Evolutionary conservation across 306 rosid species (phyloP).

Genomic region (Corylus heterophylla): DNA sequence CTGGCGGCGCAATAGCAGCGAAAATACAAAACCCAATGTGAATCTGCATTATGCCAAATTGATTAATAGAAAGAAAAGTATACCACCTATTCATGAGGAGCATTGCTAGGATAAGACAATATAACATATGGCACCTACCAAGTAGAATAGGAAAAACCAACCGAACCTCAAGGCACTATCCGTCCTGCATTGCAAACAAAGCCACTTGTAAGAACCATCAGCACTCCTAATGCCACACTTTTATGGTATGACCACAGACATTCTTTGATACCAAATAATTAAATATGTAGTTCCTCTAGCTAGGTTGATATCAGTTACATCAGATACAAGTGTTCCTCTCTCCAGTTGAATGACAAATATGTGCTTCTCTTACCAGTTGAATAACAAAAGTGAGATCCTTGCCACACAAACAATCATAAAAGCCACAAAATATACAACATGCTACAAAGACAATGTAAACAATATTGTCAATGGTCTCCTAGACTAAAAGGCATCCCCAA

Average conservation of each 20-base stretch:
- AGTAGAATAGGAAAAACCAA: slow-evolving; percentile 93
- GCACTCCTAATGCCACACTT: no score
- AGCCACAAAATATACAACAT: no score
- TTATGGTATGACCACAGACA: no score
- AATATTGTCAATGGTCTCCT: neutral
- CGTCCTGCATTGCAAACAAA: slow-evolving; percentile 21
- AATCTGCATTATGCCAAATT: slow-evolving; percentile 55
- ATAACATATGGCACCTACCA: slow-evolving; percentile 54
- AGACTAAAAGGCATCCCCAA: neutral
- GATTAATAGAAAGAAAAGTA: slow-evolving; percentile 32
- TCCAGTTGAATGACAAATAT: no score
- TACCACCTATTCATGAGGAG: slow-evolving; percentile 10
- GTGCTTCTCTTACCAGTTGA: no score
- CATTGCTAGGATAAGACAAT: slow-evolving; percentile 9
- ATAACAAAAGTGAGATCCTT: no score
- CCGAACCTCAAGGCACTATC: slow-evolving; percentile 94
- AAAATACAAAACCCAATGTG: slow-evolving; percentile 84
- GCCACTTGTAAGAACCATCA: no score
- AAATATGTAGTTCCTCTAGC: no score
- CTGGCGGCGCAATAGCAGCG: slow-evolving; percentile 96
- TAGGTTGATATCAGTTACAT: no score
- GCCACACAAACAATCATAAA: no score
- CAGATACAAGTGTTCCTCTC: no score
- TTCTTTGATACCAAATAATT: no score
- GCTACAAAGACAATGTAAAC: neutral